Percentiles rank a stretch among this genome's conserved stretches.
Conservation (phyloP, 352 stramenopile species). For the Phytopythium litorale region DNA sequence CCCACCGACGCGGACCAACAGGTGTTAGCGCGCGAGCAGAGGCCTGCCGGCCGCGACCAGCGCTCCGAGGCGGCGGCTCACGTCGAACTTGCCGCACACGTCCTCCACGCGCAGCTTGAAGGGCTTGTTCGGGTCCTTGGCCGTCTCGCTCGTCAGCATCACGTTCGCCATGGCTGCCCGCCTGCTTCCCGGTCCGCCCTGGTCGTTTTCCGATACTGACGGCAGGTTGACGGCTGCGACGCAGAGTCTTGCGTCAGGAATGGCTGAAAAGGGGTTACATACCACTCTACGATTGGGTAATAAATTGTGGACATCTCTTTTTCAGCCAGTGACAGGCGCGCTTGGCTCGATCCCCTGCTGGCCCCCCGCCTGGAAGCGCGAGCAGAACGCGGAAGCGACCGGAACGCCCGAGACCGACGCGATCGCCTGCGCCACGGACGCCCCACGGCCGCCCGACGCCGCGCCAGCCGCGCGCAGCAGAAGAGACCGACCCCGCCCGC, state of each 20-base stretch:
- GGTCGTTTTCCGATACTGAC: conserved; percentile 3
- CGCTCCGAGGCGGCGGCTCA: conserved; percentile 15
- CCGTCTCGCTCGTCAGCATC: conserved; percentile 86
- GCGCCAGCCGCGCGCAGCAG: not conserved
- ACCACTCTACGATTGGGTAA: too few species aligned
- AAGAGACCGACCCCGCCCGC: not conserved
- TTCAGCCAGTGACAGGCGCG: not conserved
- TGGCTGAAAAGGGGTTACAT: too few species aligned
- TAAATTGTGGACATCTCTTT: not conserved
- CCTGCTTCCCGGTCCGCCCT: not conserved
- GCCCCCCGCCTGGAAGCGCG: not conserved
- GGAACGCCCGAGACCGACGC: not conserved
- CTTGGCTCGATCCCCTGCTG: not conserved
- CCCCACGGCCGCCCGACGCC: not conserved
- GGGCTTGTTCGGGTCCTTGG: conserved; percentile 87
- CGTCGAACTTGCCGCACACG: conserved; percentile 82
- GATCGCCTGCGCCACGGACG: not conserved
- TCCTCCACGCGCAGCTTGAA: conserved; percentile 84
- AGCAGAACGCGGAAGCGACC: not conserved
- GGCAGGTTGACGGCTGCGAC: too few species aligned
- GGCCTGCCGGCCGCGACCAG: too few species aligned
- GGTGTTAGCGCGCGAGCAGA: not conserved
- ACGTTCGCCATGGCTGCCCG: conserved; percentile 64
- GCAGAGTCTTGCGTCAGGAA: too few species aligned
- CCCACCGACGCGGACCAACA: not conserved